Evolutionary conservation across 2,329 filamentous ascomycete genomes (phyloP).

Genomic region (Aspergillus puulaauensis): DNA sequence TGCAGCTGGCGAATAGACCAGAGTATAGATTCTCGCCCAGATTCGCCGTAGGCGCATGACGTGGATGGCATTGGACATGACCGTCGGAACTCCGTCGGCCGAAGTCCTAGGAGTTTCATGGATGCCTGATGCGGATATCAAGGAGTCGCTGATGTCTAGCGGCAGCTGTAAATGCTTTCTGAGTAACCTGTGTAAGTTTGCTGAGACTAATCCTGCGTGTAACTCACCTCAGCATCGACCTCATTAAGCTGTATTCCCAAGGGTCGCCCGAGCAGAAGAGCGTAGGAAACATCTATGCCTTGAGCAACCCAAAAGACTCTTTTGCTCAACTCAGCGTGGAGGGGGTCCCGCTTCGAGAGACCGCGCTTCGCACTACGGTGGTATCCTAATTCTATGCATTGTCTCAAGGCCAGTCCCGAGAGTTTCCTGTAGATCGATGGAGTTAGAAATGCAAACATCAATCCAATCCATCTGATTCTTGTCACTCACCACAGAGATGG

Average conservation of each 20-base stretch:
- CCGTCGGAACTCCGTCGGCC: no score
- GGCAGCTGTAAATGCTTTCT: no score
- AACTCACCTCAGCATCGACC: conserved; percentile 27
- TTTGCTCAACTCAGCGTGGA: conserved; percentile 25
- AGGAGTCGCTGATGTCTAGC: no score
- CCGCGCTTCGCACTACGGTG: conserved; percentile 23
- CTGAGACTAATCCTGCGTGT: no score
- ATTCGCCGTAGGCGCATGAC: no score
- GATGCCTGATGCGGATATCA: no score
- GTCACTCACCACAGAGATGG: conserved; percentile 26
- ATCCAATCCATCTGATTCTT: not conserved
- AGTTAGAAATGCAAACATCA: no score
- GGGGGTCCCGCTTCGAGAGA: not conserved
- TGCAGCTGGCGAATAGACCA: no score
- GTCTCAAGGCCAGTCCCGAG: conserved; percentile 31
- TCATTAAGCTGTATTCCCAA: conserved; percentile 25
- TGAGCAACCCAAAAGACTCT: conserved; percentile 30
- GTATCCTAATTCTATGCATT: conserved; percentile 35
- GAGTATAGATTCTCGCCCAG: no score
- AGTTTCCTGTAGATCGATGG: conserved; percentile 22
- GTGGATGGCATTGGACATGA: no score
- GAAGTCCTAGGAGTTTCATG: no score
- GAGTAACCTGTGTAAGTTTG: no score
- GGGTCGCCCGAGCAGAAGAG: conserved; percentile 27
- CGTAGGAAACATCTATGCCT: conserved; percentile 23